These are phyloP conservation scores for Bipolaris zeicola DNA, from an alignment of 2,329 filamentous ascomycete genomes.

Conservation along the genomic window DNA sequence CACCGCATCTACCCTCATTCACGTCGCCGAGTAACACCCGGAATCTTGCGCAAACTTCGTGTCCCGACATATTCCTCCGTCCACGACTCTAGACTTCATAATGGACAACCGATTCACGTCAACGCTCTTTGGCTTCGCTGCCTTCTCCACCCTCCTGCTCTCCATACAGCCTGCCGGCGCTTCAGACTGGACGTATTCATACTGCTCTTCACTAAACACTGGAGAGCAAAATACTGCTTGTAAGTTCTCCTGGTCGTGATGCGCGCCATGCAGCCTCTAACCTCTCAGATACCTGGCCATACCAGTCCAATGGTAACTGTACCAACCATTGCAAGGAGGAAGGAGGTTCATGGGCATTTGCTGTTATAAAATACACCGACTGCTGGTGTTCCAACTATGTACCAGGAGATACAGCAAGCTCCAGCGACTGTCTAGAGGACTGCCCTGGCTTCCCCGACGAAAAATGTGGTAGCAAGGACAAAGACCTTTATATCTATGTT, in stretches of 20 bases:
- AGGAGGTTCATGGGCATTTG: slow-evolving; percentile 62
- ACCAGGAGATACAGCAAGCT: slow-evolving; percentile 54
- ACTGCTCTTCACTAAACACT: slow-evolving; percentile 55
- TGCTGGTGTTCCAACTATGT: slow-evolving; percentile 79
- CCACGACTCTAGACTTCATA: slow-evolving; percentile 7
- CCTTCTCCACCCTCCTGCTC: slow-evolving; percentile 24
- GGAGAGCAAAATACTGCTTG: slow-evolving; percentile 40
- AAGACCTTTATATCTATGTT: slow-evolving; percentile 69
- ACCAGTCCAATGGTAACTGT: slow-evolving; percentile 74
- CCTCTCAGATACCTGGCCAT: slow-evolving; percentile 34
- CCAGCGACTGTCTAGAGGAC: slow-evolving; percentile 57
- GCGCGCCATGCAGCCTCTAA: slow-evolving; percentile 11
- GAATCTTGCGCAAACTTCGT: background rate
- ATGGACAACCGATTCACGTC: slow-evolving; percentile 23
- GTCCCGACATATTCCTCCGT: background rate
- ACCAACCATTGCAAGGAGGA: slow-evolving; percentile 60
- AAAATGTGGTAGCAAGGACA: slow-evolving; percentile 63
- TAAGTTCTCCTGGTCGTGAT: slow-evolving; percentile 30
- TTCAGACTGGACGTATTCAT: slow-evolving; percentile 25
- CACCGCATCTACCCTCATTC: slow-evolving; percentile 12
- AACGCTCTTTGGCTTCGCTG: slow-evolving; percentile 23
- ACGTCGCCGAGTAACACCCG: slow-evolving; percentile 1
- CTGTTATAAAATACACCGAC: slow-evolving; percentile 66
- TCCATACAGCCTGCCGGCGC: slow-evolving; percentile 13
- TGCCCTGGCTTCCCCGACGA: slow-evolving; percentile 75